phyloP scores from a whole-genome alignment of 495 filamentous ascomycete species.

The Podospora pseudocomata region DNA sequence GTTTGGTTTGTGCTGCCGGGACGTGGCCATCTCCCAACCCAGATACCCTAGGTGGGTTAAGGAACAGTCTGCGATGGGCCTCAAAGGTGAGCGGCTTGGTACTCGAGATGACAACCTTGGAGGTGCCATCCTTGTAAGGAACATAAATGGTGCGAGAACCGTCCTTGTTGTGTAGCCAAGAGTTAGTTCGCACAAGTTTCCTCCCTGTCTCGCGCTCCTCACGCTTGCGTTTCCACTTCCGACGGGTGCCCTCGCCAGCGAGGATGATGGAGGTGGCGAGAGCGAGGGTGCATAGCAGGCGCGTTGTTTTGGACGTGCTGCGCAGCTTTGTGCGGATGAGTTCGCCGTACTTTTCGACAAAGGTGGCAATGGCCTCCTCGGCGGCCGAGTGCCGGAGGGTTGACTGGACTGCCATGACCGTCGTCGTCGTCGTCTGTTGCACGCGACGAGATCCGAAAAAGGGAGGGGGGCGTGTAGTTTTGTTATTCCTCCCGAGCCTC shows the following conservation, averaged over 20 bases:
- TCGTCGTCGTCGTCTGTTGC: neutral
- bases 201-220: conserved; percentile 76
- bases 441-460: neutral
- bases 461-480: neutral
- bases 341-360: conserved; percentile 64
- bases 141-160: conserved; percentile 93
- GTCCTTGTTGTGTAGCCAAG: conserved; percentile 86
- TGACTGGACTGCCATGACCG: conserved; percentile 77
- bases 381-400: conserved; percentile 63
- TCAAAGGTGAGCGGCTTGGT: conserved; percentile 94
- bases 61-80: conserved; percentile 88
- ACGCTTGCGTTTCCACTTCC: conserved; percentile 64
- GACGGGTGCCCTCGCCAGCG: conserved; percentile 68
- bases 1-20: conserved; percentile 84
- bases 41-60: conserved; percentile 80
- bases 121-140: conserved; percentile 79
- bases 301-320: conserved; percentile 62
- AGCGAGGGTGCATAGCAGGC: conserved; percentile 68
- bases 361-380: conserved; percentile 64
- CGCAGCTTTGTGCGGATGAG: conserved; percentile 58
- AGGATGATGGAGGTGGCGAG: conserved; percentile 73
- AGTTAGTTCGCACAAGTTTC: conserved; percentile 82
- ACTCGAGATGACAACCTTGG: conserved; percentile 87
- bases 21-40: conserved; percentile 73
- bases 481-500: conserved; percentile 15